phyloP scores from a whole-genome alignment of 2,329 filamentous ascomycete genomes.

The Amylocarpus encephaloides region DNA sequence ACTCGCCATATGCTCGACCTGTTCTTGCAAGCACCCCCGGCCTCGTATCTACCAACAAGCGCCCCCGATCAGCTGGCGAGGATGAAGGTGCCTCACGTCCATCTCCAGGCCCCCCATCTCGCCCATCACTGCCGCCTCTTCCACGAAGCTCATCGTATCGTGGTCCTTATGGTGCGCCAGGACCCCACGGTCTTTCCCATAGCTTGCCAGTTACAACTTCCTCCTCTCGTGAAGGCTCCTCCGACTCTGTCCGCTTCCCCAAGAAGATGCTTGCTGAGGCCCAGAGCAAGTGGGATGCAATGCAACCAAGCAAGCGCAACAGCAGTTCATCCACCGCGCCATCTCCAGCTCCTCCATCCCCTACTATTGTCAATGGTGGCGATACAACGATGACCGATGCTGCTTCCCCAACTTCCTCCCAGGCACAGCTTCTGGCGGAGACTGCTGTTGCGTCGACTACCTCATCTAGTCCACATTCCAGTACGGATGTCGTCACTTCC shows the following conservation, averaged over 20 bases:
- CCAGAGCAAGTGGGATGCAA: not conserved
- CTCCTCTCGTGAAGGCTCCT: not conserved
- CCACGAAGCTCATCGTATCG: not conserved
- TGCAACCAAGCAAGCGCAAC: not conserved
- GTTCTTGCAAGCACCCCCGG: not conserved
- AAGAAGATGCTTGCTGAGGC: constrained; percentile 2
- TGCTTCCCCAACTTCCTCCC: not conserved
- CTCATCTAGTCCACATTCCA: not conserved
- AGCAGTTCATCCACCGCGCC: not conserved
- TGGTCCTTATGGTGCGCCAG: not conserved
- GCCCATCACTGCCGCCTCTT: not conserved
- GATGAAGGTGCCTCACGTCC: constrained; percentile 3
- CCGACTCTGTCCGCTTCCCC: constrained; percentile 12
- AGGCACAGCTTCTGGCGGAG: not conserved
- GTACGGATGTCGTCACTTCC: not conserved
- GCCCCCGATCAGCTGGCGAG: constrained; percentile 1
- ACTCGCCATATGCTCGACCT: not conserved
- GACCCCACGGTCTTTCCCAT: not conserved
- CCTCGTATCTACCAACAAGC: not conserved
- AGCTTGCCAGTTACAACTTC: not conserved
- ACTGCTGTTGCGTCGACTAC: not conserved
- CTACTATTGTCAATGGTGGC: not conserved
- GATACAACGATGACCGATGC: constrained; percentile 1
- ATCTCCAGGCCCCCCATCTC: not conserved
- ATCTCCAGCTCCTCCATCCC: not conserved